A percentile compares a stretch with the other conserved stretches of the same genome.
phyloP scores from a whole-genome alignment of 78 protist genomes.

The Cavenderia fasciculata region DNA sequence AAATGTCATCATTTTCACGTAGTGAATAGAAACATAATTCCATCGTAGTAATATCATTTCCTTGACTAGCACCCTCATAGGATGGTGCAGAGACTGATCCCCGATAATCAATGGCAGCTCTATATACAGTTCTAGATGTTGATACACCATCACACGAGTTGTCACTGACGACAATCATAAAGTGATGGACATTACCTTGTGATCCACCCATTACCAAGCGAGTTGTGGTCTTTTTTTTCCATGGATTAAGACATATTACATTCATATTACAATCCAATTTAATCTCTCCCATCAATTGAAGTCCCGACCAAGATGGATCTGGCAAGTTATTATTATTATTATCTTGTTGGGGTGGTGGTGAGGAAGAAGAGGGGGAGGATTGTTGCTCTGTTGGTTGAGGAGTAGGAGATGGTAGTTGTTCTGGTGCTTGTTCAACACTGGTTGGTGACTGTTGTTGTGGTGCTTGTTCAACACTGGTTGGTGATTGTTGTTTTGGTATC shows the following conservation, averaged over 20 bases:
- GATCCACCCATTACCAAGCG: conserved; percentile 9
- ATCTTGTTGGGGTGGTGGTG: background rate
- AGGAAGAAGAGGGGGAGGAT: background rate
- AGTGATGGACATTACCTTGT: conserved; percentile 8
- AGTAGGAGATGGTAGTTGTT: background rate
- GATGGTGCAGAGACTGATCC: background rate
- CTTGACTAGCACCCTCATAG: background rate
- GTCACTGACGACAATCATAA: background rate
- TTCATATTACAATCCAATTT: background rate
- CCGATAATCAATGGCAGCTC: background rate
- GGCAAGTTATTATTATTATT: no score
- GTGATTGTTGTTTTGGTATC: background rate
- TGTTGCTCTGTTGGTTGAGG: background rate
- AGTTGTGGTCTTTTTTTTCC: background rate
- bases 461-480: background rate
- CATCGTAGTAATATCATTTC: background rate
- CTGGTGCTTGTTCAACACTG: background rate
- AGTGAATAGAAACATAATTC: background rate
- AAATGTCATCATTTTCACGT: background rate
- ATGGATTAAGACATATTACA: conserved; percentile 9
- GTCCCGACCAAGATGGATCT: background rate
- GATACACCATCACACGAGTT: background rate
- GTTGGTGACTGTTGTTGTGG: background rate
- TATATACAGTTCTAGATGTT: background rate
- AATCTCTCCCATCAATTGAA: conserved; percentile 18